phyloP scores from a whole-genome alignment of 106 monocot species.

The Platanthera zijinensis region DNA sequence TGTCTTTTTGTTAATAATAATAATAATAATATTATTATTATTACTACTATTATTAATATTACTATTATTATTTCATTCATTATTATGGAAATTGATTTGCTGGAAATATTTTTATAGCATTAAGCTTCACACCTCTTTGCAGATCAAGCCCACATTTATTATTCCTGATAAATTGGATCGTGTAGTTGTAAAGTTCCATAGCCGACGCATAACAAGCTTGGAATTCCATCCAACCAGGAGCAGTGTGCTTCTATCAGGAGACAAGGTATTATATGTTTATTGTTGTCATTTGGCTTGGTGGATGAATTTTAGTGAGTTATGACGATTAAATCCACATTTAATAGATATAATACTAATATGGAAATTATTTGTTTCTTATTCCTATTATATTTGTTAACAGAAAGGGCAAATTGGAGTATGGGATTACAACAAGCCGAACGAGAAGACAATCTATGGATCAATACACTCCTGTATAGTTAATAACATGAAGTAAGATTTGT shows the following conservation, averaged over 20 bases:
- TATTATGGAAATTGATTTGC: neutral
- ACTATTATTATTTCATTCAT: neutral
- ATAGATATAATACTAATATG: slow-evolving; percentile 1
- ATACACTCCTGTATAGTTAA: slow-evolving; percentile 89
- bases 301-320: neutral
- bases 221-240: slow-evolving; percentile 81
- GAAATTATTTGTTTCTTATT: neutral
- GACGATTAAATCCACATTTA: neutral
- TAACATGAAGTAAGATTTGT: slow-evolving; percentile 69
- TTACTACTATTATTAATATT: no score
- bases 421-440: slow-evolving; percentile 76
- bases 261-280: slow-evolving; percentile 47
- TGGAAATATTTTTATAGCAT: neutral
- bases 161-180: slow-evolving; percentile 75
- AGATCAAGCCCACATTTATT: slow-evolving; percentile 69
- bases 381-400: slow-evolving; percentile 22
- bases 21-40: no score
- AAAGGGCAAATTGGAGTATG: slow-evolving; percentile 92
- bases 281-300: neutral
- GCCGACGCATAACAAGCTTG: slow-evolving; percentile 73
- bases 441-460: slow-evolving; percentile 66
- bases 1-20: neutral
- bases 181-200: slow-evolving; percentile 73
- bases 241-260: slow-evolving; percentile 74
- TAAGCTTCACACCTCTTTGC: slow-evolving; percentile 11